Evolutionary conservation across 345 rosid species (phyloP).

Genomic region (Eucalyptus curtisii): DNA sequence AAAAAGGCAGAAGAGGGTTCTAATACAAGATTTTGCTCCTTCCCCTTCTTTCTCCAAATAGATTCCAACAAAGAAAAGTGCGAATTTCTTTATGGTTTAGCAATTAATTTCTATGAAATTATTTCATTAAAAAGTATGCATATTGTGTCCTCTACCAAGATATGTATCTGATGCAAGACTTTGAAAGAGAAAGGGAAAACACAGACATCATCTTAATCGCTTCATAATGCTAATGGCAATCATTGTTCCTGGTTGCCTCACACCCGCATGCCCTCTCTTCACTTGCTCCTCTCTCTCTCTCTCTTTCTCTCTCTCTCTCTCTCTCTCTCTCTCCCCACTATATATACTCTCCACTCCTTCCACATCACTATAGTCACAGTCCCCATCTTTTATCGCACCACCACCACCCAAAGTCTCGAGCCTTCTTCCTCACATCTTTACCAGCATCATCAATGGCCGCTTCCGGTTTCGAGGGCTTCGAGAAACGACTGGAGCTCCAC

Average conservation of each 20-base stretch:
- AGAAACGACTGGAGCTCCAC: conserved; percentile 90
- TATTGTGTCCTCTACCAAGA: not conserved
- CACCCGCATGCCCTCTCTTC: conserved; percentile 74
- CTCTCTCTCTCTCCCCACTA: conserved; percentile 5
- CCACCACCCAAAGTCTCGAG: not conserved
- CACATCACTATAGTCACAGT: not conserved
- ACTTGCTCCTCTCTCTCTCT: conserved; percentile 4
- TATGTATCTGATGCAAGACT: not conserved
- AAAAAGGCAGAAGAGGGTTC: not conserved
- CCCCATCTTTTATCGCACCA: not conserved
- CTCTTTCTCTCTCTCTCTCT: conserved; percentile 10
- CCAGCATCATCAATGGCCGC: conserved; percentile 40
- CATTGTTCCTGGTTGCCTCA: conserved; percentile 96
- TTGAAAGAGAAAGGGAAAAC: not conserved
- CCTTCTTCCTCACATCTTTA: not conserved
- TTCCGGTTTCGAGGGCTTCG: conserved; percentile 98
- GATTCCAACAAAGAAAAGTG: not conserved
- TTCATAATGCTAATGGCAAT: conserved; percentile 81
- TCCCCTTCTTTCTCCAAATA: not conserved
- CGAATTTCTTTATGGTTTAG: not conserved
- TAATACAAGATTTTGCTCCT: not conserved
- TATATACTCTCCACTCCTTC: not conserved
- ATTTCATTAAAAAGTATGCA: not conserved
- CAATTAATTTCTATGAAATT: not conserved
- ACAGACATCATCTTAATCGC: conserved; percentile 48